Percentiles rank a stretch among this genome's conserved stretches.
Conservation (phyloP, 1,284 basidiomycete genomes). For the Melanopsichium pennsylvanicum region DNA sequence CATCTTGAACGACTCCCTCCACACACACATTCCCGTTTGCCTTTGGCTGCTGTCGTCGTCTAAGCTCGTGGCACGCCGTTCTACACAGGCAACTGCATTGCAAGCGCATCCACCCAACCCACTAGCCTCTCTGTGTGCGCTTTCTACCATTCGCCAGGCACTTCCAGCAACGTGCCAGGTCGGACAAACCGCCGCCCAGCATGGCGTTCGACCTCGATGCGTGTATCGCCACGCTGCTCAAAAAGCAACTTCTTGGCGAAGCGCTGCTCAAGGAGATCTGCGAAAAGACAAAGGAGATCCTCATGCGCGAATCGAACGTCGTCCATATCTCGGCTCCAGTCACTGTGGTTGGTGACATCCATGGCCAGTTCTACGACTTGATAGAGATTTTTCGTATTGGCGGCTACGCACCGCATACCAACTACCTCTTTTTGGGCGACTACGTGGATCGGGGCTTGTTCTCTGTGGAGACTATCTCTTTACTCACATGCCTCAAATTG, state of each 20-base stretch:
- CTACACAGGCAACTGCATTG: too few relatives aligned
- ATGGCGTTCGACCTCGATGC: slow-evolving; percentile 65
- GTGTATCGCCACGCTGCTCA: slow-evolving; percentile 63
- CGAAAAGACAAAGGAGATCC: slow-evolving; percentile 71
- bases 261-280: slow-evolving; percentile 64
- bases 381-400: slow-evolving; percentile 99
- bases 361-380: slow-evolving; percentile 97
- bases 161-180: not conserved
- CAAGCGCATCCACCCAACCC: too few relatives aligned
- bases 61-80: too few relatives aligned
- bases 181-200: not conserved
- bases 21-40: too few relatives aligned
- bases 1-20: too few relatives aligned
- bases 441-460: slow-evolving; percentile 97
- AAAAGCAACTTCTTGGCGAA: slow-evolving; percentile 65
- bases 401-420: slow-evolving; percentile 92
- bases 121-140: not conserved
- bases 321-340: slow-evolving; percentile 98
- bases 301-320: slow-evolving; percentile 98
- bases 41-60: too few relatives aligned
- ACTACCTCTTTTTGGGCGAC: slow-evolving; percentile 86
- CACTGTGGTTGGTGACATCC: slow-evolving; percentile 98
- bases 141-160: not conserved
- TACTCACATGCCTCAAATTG: slow-evolving; percentile 94
- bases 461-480: slow-evolving; percentile 97